Conservation (phyloP, 2,329 filamentous ascomycete genomes). For the Lasiodiplodia sp. region DNA sequence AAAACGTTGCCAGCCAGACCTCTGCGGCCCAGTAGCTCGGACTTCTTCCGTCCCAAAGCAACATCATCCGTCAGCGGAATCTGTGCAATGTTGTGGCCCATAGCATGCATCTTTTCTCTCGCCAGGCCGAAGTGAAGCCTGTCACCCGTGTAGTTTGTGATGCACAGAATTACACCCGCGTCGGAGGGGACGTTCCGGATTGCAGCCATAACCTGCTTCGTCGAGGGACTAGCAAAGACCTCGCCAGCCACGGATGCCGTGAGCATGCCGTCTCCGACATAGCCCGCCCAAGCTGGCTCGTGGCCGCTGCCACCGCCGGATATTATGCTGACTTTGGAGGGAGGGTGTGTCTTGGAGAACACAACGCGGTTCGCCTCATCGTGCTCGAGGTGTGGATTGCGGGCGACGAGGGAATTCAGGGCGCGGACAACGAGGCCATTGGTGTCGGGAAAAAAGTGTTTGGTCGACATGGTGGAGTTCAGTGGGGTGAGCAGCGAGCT, state of each 20-base stretch:
- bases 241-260: conserved; percentile 57
- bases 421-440: conserved; percentile 59
- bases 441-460: conserved; percentile 62
- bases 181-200: conserved; percentile 55
- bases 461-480: conserved; percentile 56
- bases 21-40: conserved; percentile 56
- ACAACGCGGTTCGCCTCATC: conserved; percentile 58
- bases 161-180: conserved; percentile 56
- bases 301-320: conserved; percentile 58
- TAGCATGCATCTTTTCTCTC: conserved; percentile 54
- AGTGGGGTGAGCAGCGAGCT: conserved; percentile 20
- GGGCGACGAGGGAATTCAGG: conserved; percentile 55
- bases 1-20: conserved; percentile 57
- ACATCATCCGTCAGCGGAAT: conserved; percentile 59
- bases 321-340: conserved; percentile 54
- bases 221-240: conserved; percentile 57
- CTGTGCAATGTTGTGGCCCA: conserved; percentile 55
- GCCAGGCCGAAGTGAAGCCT: conserved; percentile 59
- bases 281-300: conserved; percentile 58
- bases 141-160: conserved; percentile 60
- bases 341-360: conserved; percentile 53
- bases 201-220: conserved; percentile 59
- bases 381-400: conserved; percentile 53
- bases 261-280: conserved; percentile 58
- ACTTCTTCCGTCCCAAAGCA: conserved; percentile 56